These are phyloP conservation scores for Verticillium klebahnii DNA, from an alignment of 2,329 filamentous ascomycete genomes.

Conservation along the genomic window DNA sequence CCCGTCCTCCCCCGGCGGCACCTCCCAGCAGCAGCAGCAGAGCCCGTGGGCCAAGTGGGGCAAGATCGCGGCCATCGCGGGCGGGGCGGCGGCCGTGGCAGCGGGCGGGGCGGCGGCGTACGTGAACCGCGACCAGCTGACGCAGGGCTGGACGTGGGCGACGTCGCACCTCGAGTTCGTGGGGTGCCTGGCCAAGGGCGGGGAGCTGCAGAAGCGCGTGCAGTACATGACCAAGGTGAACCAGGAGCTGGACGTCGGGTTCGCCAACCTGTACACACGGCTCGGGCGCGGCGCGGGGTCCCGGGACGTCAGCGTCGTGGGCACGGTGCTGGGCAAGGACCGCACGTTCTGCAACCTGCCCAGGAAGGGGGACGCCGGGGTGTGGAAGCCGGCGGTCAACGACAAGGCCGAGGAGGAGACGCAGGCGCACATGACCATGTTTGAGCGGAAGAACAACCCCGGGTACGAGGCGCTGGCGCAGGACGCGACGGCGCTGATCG, in stretches of 20 bases:
- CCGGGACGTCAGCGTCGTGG: slow-evolving; percentile 47
- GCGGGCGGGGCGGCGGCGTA: slow-evolving; percentile 84
- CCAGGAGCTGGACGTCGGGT: slow-evolving; percentile 65
- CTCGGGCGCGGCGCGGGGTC: slow-evolving; percentile 64
- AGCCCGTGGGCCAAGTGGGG: slow-evolving; percentile 73
- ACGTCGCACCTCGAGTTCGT: slow-evolving; percentile 92
- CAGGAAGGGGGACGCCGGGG: slow-evolving; percentile 40
- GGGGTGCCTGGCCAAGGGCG: slow-evolving; percentile 77
- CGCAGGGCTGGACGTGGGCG: slow-evolving; percentile 74
- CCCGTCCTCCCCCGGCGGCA: slow-evolving; percentile 23
- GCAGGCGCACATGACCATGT: slow-evolving; percentile 79
- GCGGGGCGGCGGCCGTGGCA: slow-evolving; percentile 75
- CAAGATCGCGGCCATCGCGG: slow-evolving; percentile 79
- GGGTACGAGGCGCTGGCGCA: slow-evolving; percentile 65
- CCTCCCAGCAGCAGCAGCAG: slow-evolving; percentile 29
- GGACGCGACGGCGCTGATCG: slow-evolving; percentile 60
- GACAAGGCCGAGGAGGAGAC: slow-evolving; percentile 76
- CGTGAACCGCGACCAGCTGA: slow-evolving; percentile 75
- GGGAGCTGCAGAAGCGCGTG: slow-evolving; percentile 74
- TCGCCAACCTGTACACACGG: slow-evolving; percentile 81
- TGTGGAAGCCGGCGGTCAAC: slow-evolving; percentile 72
- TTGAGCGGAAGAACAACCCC: slow-evolving; percentile 66
- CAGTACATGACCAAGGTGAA: slow-evolving; percentile 61
- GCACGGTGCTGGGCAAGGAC: slow-evolving; percentile 60
- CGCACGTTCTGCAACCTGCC: slow-evolving; percentile 89